Percentiles rank a stretch among this genome's conserved stretches.
Evolutionary conservation across 352 stramenopile species (phyloP).

Genomic region (Globisporangium alternatum): DNA sequence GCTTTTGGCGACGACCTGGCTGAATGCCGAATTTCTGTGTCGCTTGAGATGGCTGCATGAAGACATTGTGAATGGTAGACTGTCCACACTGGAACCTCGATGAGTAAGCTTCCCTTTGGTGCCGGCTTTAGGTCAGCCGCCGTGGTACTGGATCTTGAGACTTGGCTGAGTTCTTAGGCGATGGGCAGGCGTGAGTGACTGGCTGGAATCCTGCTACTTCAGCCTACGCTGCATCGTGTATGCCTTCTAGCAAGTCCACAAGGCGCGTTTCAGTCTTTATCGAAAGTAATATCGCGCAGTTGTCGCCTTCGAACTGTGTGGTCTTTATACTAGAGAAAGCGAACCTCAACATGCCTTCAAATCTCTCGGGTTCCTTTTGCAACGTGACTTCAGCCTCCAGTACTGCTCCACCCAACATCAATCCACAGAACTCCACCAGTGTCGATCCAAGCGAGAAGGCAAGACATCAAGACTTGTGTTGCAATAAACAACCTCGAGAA

Average conservation of each 20-base stretch:
- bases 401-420: slow-evolving; percentile 22
- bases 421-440: slow-evolving; percentile 22
- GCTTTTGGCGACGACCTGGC: not conserved
- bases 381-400: slow-evolving; percentile 26
- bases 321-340: slow-evolving; percentile 19
- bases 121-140: not conserved
- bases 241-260: slow-evolving; percentile 2
- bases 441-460: slow-evolving; percentile 7
- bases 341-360: slow-evolving; percentile 20
- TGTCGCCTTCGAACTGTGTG: not conserved
- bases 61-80: not conserved
- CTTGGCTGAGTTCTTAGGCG: not conserved
- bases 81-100: not conserved
- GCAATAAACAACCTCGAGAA: not conserved
- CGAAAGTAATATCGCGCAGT: not conserved
- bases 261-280: not conserved
- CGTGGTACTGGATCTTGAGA: not conserved
- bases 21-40: not conserved
- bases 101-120: not conserved
- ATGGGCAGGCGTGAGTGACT: not conserved
- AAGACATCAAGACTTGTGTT: not conserved
- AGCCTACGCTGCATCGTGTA: not conserved
- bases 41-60: not conserved
- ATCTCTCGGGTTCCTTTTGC: slow-evolving; percentile 2
- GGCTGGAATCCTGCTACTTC: not conserved